phyloP scores from a whole-genome alignment of 768 basidiomycete species.

The Rhizopogon sp. region DNA sequence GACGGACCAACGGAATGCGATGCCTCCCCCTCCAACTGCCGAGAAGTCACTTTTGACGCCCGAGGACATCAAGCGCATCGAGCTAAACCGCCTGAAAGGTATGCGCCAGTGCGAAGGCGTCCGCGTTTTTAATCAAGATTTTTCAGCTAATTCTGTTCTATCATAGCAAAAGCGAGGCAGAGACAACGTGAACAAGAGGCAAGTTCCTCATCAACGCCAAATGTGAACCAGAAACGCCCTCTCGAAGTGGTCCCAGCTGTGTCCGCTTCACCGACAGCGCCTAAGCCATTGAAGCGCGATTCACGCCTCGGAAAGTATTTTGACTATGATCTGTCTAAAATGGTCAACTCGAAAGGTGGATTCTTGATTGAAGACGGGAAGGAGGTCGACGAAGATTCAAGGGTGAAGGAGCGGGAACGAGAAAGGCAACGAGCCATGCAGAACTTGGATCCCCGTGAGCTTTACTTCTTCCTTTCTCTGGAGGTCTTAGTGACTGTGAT shows the following conservation, averaged over 20 bases:
- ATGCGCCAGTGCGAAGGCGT: neutral
- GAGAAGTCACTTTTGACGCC: slow-evolving; percentile 42
- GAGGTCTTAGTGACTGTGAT: neutral
- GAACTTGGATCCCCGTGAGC: slow-evolving; percentile 69
- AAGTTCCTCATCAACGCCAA: slow-evolving; percentile 44
- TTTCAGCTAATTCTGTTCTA: neutral
- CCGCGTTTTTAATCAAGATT: too few species aligned
- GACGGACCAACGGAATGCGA: slow-evolving; percentile 4
- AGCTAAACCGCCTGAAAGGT: slow-evolving; percentile 81
- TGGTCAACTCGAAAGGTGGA: slow-evolving; percentile 95
- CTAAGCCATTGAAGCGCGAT: slow-evolving; percentile 59
- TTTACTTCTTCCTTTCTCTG: slow-evolving; percentile 1
- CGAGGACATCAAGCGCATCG: slow-evolving; percentile 67
- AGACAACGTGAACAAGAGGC: slow-evolving; percentile 56
- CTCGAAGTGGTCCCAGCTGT: slow-evolving; percentile 51
- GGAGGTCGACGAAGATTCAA: slow-evolving; percentile 70
- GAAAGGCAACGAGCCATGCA: slow-evolving; percentile 75
- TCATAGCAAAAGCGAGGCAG: slow-evolving; percentile 69
- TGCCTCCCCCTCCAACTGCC: slow-evolving; percentile 6
- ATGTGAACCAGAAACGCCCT: slow-evolving; percentile 75
- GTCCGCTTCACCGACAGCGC: slow-evolving; percentile 57
- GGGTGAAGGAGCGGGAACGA: slow-evolving; percentile 74
- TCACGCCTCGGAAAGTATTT: slow-evolving; percentile 87
- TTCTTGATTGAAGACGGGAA: slow-evolving; percentile 90
- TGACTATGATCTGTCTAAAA: slow-evolving; percentile 95